Evolutionary conservation across 495 filamentous ascomycete species (phyloP).

Genomic region (Chaetomidium leptoderma): DNA sequence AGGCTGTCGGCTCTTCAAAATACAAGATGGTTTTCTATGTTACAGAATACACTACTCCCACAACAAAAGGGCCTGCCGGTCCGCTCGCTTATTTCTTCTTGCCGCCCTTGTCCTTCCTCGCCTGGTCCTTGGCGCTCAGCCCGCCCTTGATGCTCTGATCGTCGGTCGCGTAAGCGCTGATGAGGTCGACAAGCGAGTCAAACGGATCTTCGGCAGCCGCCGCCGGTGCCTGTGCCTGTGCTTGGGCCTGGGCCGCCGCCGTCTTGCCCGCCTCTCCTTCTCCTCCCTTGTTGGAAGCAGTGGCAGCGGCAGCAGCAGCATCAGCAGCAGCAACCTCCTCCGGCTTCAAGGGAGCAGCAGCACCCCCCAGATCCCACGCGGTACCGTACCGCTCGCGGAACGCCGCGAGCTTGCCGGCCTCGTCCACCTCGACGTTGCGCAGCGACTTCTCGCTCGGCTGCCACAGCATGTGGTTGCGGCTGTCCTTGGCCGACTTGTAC

Average conservation of each 20-base stretch:
- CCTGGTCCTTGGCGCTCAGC: constrained; percentile 31
- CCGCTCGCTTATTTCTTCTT: constrained; percentile 29
- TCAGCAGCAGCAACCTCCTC: constrained; percentile 25
- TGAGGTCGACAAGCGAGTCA: constrained; percentile 66
- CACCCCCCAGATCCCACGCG: constrained; percentile 59
- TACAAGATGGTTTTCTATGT: constrained; percentile 14
- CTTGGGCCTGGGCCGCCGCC: constrained; percentile 23
- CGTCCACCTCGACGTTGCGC: constrained; percentile 86
- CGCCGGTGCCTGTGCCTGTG: not conserved
- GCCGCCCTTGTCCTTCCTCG: constrained; percentile 27
- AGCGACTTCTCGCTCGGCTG: constrained; percentile 75
- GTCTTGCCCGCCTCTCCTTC: constrained; percentile 20
- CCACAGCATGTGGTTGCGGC: constrained; percentile 83
- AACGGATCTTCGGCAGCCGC: constrained; percentile 23
- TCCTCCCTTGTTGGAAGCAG: constrained; percentile 24
- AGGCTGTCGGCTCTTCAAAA: not conserved
- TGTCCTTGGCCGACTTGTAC: constrained; percentile 75
- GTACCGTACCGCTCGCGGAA: constrained; percentile 82
- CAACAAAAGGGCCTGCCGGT: not conserved
- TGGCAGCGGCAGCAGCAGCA: constrained; percentile 19
- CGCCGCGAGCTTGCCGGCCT: constrained; percentile 82
- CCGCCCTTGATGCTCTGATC: constrained; percentile 24
- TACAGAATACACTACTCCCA: constrained; percentile 14
- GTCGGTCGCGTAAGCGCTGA: constrained; percentile 56
- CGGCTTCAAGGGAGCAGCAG: constrained; percentile 15